A percentile compares a stretch with the other conserved stretches of the same genome.
Conservation (phyloP, 352 stramenopile genomes). For the Stramenopiles sp. region DNA sequence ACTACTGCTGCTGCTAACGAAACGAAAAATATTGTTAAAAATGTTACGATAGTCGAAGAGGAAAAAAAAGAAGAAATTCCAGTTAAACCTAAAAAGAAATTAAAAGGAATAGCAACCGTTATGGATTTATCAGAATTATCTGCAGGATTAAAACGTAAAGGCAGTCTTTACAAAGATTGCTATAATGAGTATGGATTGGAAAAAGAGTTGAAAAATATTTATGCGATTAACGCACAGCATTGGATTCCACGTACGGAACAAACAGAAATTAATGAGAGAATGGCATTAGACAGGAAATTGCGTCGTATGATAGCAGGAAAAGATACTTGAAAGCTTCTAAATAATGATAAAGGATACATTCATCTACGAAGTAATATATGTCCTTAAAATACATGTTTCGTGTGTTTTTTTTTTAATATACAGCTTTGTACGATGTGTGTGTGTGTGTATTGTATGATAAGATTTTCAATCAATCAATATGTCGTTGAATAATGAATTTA, state of each 20-base stretch:
- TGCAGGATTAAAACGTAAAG: not conserved
- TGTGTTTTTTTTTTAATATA: too few species aligned
- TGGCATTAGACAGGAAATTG: not conserved
- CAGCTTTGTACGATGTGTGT: too few species aligned
- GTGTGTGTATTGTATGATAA: too few species aligned
- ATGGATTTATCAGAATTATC: slow-evolving; percentile 6
- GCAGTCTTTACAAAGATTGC: not conserved
- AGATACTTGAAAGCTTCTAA: not conserved
- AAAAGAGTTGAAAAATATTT: slow-evolving; percentile 4
- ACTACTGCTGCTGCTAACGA: not conserved
- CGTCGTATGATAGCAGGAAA: not conserved
- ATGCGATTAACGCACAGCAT: not conserved
- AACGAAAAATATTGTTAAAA: not conserved
- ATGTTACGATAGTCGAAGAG: too few species aligned
- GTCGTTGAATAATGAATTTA: too few species aligned
- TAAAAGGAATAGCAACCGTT: slow-evolving; percentile 5
- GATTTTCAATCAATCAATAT: too few species aligned
- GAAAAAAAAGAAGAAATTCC: not conserved
- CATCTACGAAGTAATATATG: too few species aligned
- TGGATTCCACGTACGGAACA: slow-evolving; percentile 4
- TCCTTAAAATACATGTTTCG: too few species aligned
- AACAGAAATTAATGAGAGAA: slow-evolving; percentile 4
- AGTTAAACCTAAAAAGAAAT: not conserved
- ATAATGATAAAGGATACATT: too few species aligned
- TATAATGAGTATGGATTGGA: slow-evolving; percentile 4